Base-by-base conservation (phyloP, 257 asterid genomes). In the Solanum corneliomulleri region DNA sequence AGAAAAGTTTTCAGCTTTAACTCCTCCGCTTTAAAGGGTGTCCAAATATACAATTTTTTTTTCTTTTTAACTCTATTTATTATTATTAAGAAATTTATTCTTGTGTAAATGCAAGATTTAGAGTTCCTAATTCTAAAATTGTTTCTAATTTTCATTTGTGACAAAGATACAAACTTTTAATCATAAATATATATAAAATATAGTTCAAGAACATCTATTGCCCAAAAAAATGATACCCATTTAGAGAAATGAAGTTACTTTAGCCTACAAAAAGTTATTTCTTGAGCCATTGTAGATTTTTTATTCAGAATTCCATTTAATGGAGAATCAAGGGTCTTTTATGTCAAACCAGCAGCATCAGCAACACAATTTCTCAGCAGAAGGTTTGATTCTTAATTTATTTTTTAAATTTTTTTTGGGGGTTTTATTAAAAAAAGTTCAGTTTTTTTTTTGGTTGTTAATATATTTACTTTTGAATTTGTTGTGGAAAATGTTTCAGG, bases 251-350 rank as follows among this genome's bases (percentile, higher is more conserved):
- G 42, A 8, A 69, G 76, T 69, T 69, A 31, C 14, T 29, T 69
- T 69, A 15, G 76, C 76, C 76, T 69, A 31, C n/a, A 69, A 69
- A 69, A 69, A 31, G 6, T 14, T 29, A 69, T 7, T 31, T 69
- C 31, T 56, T 18, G 11, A 56, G 64, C 64, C 64, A 56, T 18
- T 56, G 64, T 56, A 18, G 64, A 56, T 56, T 56, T 66, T 33
- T 70, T 7, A 71, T 71, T 33, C 25, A 71, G 25, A 71, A 33
- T 8, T 71, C 78, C 42, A 33, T 71, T 71, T 37, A 78, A 91
- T 91, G 93, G 89, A 88, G 60, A 74, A 35, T 81, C 85, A 88
- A 86, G 91, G 89, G 56, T 77, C 85, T 33, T 74, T 81, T 87
- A 76, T 23, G 29, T 85, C 86, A 31, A 91, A 88, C 42, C 92